phyloP scores from a whole-genome alignment of 2,329 filamentous ascomycete species.

The Fusarium liriodendri region DNA sequence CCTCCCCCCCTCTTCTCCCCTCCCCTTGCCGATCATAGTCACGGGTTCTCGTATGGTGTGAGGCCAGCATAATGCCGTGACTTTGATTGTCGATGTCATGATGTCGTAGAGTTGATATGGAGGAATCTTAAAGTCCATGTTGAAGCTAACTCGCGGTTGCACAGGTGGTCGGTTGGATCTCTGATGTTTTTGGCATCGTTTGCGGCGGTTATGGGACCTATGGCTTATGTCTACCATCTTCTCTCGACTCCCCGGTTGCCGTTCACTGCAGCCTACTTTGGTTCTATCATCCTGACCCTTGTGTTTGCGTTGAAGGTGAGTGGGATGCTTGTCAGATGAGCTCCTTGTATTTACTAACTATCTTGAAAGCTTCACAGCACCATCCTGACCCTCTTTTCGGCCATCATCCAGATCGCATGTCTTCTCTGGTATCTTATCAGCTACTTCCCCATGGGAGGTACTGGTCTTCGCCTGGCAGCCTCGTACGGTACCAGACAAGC shows the following conservation, averaged over 20 bases:
- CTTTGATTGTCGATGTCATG: constrained; percentile 27
- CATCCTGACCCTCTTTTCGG: constrained; percentile 85
- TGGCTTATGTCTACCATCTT: constrained; percentile 85
- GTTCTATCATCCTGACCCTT: constrained; percentile 87
- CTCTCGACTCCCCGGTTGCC: constrained; percentile 86
- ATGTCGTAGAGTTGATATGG: constrained; percentile 27
- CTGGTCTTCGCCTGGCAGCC: constrained; percentile 86
- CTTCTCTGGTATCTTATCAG: constrained; percentile 94
- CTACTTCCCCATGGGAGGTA: constrained; percentile 97
- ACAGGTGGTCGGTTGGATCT: constrained; percentile 95
- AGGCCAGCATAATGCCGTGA: constrained; percentile 20
- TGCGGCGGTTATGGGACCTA: constrained; percentile 92
- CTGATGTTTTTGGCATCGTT: constrained; percentile 91
- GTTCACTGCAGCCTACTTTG: constrained; percentile 95
- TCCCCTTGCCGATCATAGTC: constrained; percentile 27
- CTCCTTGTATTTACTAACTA: constrained; percentile 17
- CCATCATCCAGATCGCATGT: constrained; percentile 84
- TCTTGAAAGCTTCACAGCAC: constrained; percentile 79
- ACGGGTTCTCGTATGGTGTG: constrained; percentile 20
- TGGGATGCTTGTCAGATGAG: constrained; percentile 42
- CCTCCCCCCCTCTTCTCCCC: constrained; percentile 1
- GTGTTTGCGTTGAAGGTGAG: constrained; percentile 94
- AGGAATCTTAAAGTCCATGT: constrained; percentile 23
- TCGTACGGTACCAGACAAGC: constrained; percentile 87
- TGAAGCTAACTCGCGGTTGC: constrained; percentile 40